Base-by-base conservation (phyloP, 2,329 filamentous ascomycete species). In the Neoascochyta sp. region DNA sequence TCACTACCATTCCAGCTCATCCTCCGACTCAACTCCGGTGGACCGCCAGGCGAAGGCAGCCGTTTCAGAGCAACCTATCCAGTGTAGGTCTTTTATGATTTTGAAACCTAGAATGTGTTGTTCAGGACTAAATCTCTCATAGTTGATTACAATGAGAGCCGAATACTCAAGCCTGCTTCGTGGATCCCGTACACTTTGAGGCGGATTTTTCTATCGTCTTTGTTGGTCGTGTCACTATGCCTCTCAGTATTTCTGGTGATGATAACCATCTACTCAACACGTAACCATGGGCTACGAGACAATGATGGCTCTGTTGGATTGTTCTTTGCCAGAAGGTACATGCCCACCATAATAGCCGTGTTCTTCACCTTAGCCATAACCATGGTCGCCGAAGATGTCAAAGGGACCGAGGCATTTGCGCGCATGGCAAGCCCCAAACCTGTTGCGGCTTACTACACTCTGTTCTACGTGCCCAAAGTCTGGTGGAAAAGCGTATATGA, bases 401-500 rank as follows among this genome's bases (percentile, higher is more conserved):
- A 36, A 19, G 29, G 41, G 9, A 44, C 41, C 5, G 41, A 44
- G 22, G 28, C 38, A 10, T 45, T 41, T 25, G 41, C 41, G 6
- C 29, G 32, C 5, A 14, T 45, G 12, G 34, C 37, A 9, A 19
- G 26, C 3, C 27, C 22, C 14, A 10, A 27, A n/a, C 17, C 9
- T 7, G 12, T 14, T 6, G 19, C 18, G 7, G 24, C 18, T 3
- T 11, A 26, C 4, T 9, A 22, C n/a, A 27, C 29, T 13, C 15
- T 32, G n/a, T 16, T 32, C 16, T 32, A 17, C 12, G 27, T 19
- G 1, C 13, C 29, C 8, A 32, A 22, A 16, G 24, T 24, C 4
- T 32, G 29, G 29, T 32, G 29, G 29, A 31, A 24, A n/a, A 27
- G 17, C n/a, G 10, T 27, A 6, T 19, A 18, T 9, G 18, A 26